phyloP scores from a whole-genome alignment of 1,284 basidiomycete genomes.

The Cutaneotrichosporon sp. region DNA sequence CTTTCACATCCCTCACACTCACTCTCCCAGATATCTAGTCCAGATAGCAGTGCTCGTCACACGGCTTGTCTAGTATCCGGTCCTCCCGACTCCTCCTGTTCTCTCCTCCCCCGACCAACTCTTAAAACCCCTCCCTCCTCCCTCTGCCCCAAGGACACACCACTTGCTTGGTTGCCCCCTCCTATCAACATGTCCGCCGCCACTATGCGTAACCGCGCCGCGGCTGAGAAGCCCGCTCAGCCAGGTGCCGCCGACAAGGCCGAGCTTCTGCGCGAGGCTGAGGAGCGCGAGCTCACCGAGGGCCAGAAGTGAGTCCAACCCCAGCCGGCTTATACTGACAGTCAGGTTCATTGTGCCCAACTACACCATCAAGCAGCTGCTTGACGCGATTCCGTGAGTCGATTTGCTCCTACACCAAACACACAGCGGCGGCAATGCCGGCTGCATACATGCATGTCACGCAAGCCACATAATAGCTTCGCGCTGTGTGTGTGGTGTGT shows the following conservation, averaged over 20 bases:
- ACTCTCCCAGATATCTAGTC: neutral
- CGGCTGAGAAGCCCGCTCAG: constrained; percentile 23
- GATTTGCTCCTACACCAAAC: neutral
- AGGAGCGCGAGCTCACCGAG: constrained; percentile 42
- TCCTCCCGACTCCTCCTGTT: neutral
- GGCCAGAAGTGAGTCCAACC: constrained; percentile 37
- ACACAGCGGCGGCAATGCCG: neutral
- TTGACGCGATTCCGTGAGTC: constrained; percentile 76
- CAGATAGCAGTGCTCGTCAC: no score
- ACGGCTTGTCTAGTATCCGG: no score
- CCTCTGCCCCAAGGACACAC: neutral
- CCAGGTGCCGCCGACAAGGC: constrained; percentile 42
- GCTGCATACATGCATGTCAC: no score
- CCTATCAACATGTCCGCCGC: constrained; percentile 30
- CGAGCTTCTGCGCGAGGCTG: constrained; percentile 40
- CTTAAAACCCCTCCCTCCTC: neutral
- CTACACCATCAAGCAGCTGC: constrained; percentile 54
- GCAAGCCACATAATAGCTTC: no score
- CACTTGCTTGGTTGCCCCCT: neutral
- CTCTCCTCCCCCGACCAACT: neutral
- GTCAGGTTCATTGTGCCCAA: constrained; percentile 46
- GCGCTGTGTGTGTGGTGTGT: no score
- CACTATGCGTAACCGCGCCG: constrained; percentile 40
- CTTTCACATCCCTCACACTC: neutral
- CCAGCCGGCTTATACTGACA: no score